Conservation (phyloP, 768 basidiomycete genomes). For the Termitomyces sp. region DNA sequence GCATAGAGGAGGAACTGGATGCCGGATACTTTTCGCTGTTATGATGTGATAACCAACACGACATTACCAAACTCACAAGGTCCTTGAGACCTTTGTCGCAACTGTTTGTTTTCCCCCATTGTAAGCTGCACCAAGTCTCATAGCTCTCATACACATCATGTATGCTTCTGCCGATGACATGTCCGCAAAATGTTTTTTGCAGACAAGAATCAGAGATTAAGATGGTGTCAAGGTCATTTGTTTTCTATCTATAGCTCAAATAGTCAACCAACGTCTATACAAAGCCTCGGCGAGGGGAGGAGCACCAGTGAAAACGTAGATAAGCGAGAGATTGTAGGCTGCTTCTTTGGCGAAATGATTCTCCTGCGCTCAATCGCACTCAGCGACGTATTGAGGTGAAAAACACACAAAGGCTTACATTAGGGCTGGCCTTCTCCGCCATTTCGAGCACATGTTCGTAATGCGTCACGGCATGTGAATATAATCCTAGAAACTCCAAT, state of each 20-base stretch:
- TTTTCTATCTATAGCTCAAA: constrained; percentile 31
- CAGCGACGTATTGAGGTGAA: not conserved
- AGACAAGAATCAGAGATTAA: too few species aligned
- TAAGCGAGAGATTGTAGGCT: constrained; percentile 82
- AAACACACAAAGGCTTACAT: constrained; percentile 21
- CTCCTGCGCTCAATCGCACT: constrained; percentile 25
- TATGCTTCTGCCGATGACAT: too few species aligned
- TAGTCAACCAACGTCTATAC: constrained; percentile 78
- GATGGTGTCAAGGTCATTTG: not conserved
- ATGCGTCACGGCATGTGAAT: constrained; percentile 77
- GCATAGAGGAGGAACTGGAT: too few species aligned
- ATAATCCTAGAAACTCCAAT: constrained; percentile 48
- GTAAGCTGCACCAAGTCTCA: too few species aligned
- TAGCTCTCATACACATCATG: too few species aligned
- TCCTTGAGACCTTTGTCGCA: too few species aligned
- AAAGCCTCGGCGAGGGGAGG: constrained; percentile 62
- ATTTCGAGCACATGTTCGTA: constrained; percentile 73
- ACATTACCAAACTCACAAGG: too few species aligned
- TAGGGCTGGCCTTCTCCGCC: constrained; percentile 34
- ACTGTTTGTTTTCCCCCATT: too few species aligned
- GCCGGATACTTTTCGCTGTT: too few species aligned
- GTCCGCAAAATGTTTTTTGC: too few species aligned
- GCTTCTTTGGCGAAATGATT: constrained; percentile 63
- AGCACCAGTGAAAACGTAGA: constrained; percentile 78
- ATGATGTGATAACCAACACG: too few species aligned